These are phyloP conservation scores for Seiridium cupressi DNA, from an alignment of 2,329 filamentous ascomycete genomes.

Conservation along the genomic window DNA sequence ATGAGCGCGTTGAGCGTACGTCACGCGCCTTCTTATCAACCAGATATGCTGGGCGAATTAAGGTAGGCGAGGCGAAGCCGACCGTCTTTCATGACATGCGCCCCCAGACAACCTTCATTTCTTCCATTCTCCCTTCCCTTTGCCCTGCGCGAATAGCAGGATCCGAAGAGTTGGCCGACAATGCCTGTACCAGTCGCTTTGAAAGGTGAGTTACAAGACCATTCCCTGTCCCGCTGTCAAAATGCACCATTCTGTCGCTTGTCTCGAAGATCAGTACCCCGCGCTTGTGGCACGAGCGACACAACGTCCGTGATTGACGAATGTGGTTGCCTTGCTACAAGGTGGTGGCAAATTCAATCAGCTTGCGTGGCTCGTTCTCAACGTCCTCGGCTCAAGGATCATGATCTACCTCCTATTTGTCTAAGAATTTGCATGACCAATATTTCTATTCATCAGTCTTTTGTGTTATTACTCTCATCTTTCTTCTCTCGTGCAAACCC, in stretches of 20 bases:
- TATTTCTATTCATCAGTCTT: background rate
- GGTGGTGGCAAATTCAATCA: background rate
- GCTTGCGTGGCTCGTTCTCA: constrained; percentile 1
- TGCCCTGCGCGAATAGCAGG: background rate
- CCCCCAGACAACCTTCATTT: background rate
- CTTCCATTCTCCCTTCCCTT: background rate
- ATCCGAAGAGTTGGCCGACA: background rate
- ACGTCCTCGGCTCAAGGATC: background rate
- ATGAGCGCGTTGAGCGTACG: background rate
- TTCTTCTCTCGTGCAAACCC: background rate
- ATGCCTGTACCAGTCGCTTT: constrained; percentile 4
- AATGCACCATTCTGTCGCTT: background rate
- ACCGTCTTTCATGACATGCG: background rate
- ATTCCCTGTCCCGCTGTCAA: background rate
- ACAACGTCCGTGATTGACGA: background rate
- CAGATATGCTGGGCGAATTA: background rate
- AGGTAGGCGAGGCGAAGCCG: background rate
- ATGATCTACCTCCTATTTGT: background rate
- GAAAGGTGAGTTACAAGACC: background rate
- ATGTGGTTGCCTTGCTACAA: constrained; percentile 2
- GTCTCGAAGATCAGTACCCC: background rate
- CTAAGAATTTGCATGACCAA: no score
- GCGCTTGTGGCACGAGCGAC: constrained; percentile 2
- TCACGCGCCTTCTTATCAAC: background rate
- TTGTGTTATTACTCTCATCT: background rate